phyloP scores from a whole-genome alignment of 495 filamentous ascomycete species.

The Penicillium simplicissimum region DNA sequence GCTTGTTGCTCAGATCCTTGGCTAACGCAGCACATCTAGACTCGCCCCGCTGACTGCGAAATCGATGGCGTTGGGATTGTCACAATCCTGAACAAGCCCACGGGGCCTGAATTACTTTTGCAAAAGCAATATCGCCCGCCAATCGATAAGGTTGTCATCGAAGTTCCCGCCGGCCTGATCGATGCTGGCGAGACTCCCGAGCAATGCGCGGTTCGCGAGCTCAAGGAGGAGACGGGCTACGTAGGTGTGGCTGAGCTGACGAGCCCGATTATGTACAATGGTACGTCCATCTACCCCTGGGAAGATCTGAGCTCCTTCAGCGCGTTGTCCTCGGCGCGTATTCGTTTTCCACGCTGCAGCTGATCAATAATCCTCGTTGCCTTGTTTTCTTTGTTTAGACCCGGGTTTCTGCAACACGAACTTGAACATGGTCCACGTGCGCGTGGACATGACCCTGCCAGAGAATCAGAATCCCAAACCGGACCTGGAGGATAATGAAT shows the following conservation, averaged over 20 bases:
- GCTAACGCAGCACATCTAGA: conserved; percentile 35
- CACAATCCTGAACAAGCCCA: conserved; percentile 75
- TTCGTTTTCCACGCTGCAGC: not conserved
- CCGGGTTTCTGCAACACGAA: conserved; percentile 88
- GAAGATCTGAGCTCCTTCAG: not conserved
- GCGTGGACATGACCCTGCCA: conserved; percentile 68
- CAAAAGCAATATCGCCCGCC: conserved; percentile 90
- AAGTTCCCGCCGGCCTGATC: conserved; percentile 83
- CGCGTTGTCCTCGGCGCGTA: not conserved
- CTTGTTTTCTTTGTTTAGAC: conserved; percentile 36
- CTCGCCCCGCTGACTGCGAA: conserved; percentile 64
- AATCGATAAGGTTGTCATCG: conserved; percentile 73
- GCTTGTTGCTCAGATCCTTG: not conserved
- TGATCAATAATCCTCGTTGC: not conserved
- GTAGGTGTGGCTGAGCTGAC: conserved; percentile 61
- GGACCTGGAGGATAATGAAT: conserved; percentile 82
- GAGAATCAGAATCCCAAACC: conserved; percentile 70
- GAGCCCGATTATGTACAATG: conserved; percentile 33
- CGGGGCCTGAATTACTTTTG: conserved; percentile 73
- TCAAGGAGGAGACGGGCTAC: conserved; percentile 94
- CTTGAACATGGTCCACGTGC: conserved; percentile 77
- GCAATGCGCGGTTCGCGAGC: conserved; percentile 78
- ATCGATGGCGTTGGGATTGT: conserved; percentile 92
- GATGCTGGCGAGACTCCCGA: conserved; percentile 80
- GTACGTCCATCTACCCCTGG: conserved; percentile 11